These are phyloP conservation scores for Aaosphaeria pasadenensis DNA, from an alignment of 2,329 filamentous ascomycete genomes.

Conservation along the genomic window DNA sequence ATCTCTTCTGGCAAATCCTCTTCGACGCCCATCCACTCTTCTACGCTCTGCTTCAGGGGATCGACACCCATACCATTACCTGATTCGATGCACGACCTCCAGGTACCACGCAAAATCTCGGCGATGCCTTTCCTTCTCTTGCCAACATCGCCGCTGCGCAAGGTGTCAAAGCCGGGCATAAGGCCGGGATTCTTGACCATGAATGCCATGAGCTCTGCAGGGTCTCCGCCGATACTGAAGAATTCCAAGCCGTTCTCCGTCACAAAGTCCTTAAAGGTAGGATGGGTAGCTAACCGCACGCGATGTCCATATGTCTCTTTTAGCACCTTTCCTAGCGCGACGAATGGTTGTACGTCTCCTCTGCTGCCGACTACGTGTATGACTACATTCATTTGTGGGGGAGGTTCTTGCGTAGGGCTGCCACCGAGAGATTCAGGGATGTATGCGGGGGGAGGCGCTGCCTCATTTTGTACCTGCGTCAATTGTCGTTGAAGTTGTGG, in stretches of 20 bases:
- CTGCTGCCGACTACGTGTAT: constrained; percentile 50
- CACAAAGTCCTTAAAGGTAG: constrained; percentile 49
- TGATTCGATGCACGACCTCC: constrained; percentile 79
- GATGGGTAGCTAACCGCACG: constrained; percentile 49
- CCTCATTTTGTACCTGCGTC: constrained; percentile 46
- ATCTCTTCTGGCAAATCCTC: constrained; percentile 36
- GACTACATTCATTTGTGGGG: constrained; percentile 48
- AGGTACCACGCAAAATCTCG: constrained; percentile 79
- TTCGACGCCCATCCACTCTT: constrained; percentile 45
- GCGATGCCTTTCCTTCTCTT: constrained; percentile 72
- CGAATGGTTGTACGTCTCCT: constrained; percentile 51
- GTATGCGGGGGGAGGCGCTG: constrained; percentile 63
- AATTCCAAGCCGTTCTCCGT: constrained; percentile 50
- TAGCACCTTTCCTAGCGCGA: constrained; percentile 49
- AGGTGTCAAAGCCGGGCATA: constrained; percentile 76
- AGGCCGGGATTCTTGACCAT: constrained; percentile 89
- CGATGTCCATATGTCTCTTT: constrained; percentile 49
- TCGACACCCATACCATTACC: constrained; percentile 61
- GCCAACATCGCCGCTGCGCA: constrained; percentile 74
- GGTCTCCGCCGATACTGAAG: constrained; percentile 51
- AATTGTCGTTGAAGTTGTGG: constrained; percentile 38
- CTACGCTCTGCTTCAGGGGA: constrained; percentile 52
- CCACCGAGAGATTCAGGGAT: constrained; percentile 72
- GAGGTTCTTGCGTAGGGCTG: constrained; percentile 54
- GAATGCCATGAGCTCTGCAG: constrained; percentile 61